These are phyloP conservation scores for Centaurea solstitialis DNA, from an alignment of 129 eudicot genomes.

Conservation along the genomic window DNA sequence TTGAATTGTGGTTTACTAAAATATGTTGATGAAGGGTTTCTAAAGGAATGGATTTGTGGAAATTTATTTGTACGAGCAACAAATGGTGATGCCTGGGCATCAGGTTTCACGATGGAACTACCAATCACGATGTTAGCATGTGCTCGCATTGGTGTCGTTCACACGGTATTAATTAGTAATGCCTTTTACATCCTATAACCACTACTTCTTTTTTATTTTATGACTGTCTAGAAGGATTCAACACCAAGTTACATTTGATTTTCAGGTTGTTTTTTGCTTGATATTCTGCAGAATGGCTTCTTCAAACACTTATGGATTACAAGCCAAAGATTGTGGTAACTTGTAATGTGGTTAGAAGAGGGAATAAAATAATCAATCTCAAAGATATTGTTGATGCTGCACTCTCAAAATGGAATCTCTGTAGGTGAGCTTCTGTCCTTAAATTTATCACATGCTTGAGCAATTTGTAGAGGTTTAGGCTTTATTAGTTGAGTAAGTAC, in stretches of 20 bases:
- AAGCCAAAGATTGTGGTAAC: slow-evolving; percentile 88
- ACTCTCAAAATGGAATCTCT: slow-evolving; percentile 53
- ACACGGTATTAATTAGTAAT: slow-evolving; percentile 59
- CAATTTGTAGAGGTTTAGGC: slow-evolving; percentile 7
- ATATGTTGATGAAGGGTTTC: too few species aligned
- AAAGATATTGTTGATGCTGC: slow-evolving; percentile 89
- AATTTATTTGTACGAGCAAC: too few species aligned
- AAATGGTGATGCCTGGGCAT: too few species aligned
- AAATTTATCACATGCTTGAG: not conserved
- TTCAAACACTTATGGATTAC: slow-evolving; percentile 90
- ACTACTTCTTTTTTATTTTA: not conserved
- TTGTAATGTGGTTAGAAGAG: slow-evolving; percentile 92
- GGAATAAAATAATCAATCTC: slow-evolving; percentile 70
- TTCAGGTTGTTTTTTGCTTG: slow-evolving; percentile 99
- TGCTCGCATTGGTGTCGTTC: slow-evolving; percentile 96
- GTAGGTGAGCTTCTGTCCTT: slow-evolving; percentile 49
- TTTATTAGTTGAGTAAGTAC: not conserved
- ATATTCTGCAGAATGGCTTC: slow-evolving; percentile 85
- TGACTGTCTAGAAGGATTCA: not conserved
- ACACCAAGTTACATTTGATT: slow-evolving; percentile 1
- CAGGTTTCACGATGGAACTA: slow-evolving; percentile 49
- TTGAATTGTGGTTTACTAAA: too few species aligned
- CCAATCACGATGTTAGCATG: slow-evolving; percentile 98
- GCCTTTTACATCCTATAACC: not conserved
- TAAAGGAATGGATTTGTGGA: too few species aligned